Conservation (phyloP, 1,284 basidiomycete species). For the Heterobasidion parviporum region DNA sequence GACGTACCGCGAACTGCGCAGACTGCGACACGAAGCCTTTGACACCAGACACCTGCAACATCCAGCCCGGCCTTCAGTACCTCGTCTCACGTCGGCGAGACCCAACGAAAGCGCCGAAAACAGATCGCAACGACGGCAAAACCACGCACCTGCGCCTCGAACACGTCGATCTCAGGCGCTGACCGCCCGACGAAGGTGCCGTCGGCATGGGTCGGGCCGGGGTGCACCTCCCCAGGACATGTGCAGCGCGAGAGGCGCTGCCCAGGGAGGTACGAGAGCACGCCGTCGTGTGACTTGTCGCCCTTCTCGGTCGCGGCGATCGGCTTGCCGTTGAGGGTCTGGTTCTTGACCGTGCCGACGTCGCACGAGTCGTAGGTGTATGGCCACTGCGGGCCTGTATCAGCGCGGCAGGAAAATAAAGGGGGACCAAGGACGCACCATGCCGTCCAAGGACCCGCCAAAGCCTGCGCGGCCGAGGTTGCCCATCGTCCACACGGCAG, state of each 20-base stretch:
- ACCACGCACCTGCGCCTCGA: slow-evolving; percentile 31
- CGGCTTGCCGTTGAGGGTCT: slow-evolving; percentile 30
- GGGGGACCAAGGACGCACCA: slow-evolving; percentile 19
- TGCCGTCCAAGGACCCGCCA: slow-evolving; percentile 49
- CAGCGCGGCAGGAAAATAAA: neutral
- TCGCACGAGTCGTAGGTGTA: slow-evolving; percentile 51
- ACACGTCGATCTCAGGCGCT: slow-evolving; percentile 44
- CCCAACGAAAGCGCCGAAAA: neutral
- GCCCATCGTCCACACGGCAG: slow-evolving; percentile 40
- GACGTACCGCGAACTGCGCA: slow-evolving; percentile 3
- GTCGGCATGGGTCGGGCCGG: slow-evolving; percentile 42
- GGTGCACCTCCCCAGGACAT: slow-evolving; percentile 43
- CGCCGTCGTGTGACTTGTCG: slow-evolving; percentile 26
- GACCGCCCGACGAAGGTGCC: slow-evolving; percentile 46
- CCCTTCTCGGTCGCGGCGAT: slow-evolving; percentile 30
- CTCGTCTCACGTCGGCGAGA: slow-evolving; percentile 29
- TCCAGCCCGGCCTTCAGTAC: neutral
- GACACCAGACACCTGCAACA: neutral
- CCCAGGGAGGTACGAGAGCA: slow-evolving; percentile 41
- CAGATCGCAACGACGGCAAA: neutral
- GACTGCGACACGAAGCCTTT: neutral
- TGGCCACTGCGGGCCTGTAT: slow-evolving; percentile 28
- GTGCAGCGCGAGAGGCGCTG: slow-evolving; percentile 44
- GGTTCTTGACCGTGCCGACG: slow-evolving; percentile 49
- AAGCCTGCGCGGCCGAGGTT: slow-evolving; percentile 51